Conservation (phyloP, 345 rosid genomes). For the Melaleuca quinquenervia region DNA sequence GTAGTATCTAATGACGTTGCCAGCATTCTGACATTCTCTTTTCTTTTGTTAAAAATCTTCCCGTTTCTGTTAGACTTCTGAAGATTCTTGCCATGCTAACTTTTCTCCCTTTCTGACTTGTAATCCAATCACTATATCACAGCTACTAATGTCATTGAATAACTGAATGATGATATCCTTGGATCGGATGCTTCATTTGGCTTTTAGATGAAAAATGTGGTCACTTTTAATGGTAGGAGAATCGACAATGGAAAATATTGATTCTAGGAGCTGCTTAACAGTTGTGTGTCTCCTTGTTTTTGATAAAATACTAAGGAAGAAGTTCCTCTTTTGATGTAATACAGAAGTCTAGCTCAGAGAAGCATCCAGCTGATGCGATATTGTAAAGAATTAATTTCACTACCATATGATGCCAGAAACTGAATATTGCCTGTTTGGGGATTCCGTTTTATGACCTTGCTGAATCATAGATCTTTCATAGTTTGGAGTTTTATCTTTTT, state of each 20-base stretch:
- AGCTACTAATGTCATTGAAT: not conserved
- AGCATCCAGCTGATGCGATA: not conserved
- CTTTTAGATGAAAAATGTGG: not conserved
- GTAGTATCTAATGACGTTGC: conserved; percentile 8
- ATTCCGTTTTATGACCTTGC: not conserved
- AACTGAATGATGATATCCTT: not conserved
- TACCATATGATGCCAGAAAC: not conserved
- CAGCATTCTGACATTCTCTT: not conserved
- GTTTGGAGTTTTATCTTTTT: not conserved
- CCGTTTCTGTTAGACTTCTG: not conserved
- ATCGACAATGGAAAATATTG: not conserved
- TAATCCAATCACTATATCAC: not conserved
- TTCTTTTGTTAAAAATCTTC: not conserved
- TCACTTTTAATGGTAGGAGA: not conserved
- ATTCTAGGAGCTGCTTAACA: not conserved
- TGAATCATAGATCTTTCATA: not conserved
- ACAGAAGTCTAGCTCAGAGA: not conserved
- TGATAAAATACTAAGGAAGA: not conserved
- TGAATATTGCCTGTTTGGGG: not conserved
- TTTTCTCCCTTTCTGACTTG: not conserved
- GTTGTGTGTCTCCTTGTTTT: not conserved
- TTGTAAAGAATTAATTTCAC: not conserved
- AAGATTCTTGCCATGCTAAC: not conserved
- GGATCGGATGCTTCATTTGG: not conserved
- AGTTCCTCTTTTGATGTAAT: not conserved